Evolutionary conservation across 78 protist genomes (phyloP), one percentile per base, ranked within the genome.

Genomic region (Capsaspora owczarzaki): DNA sequence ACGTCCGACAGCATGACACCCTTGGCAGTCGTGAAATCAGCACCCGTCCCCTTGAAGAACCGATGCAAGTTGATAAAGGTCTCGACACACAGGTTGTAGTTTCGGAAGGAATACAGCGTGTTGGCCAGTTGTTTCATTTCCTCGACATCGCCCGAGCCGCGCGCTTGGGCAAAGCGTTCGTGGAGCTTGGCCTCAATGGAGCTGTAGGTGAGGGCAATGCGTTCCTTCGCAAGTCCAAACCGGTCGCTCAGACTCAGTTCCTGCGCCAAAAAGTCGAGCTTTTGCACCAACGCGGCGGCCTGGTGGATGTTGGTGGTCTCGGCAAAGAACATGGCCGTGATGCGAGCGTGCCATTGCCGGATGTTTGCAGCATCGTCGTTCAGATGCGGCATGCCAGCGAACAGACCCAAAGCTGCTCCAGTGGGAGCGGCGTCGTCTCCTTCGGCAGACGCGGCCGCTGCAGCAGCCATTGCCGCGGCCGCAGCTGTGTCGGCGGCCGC

Each of bases 1-100:
- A 29, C 66, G 20, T 16, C n/a, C n/a, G n/a, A n/a, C n/a, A n/a
- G n/a, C n/a, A n/a, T n/a, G n/a, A n/a, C n/a, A n/a, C n/a, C n/a
- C n/a, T n/a, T n/a, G n/a, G n/a, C n/a, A n/a, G n/a, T n/a, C n/a
- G n/a, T n/a, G n/a, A n/a, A n/a, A n/a, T 37, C 61, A 27, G 25
- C 51, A 0, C 16, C 27, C 40, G 51, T 23, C 27, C 44, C 51
- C 37, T 61, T 49, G 82, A 78, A 78, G 66, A 78, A 78, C 41
- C 49, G 82, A 33, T 78, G 82, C 43, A 49, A 72, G 20, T 33
- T 53, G 27, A 78, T 40, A 42, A 23, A 78, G 49, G 61, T n/a
- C 33, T 78, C 82, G 47, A 78, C 43, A 44, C 82, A 78, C 72
- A 14, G 22, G 29, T 70, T 29, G 82, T 49, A 78, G 47, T 72